Base-by-base conservation (phyloP, 495 filamentous ascomycete species). In the Chaetomium tenue region DNA sequence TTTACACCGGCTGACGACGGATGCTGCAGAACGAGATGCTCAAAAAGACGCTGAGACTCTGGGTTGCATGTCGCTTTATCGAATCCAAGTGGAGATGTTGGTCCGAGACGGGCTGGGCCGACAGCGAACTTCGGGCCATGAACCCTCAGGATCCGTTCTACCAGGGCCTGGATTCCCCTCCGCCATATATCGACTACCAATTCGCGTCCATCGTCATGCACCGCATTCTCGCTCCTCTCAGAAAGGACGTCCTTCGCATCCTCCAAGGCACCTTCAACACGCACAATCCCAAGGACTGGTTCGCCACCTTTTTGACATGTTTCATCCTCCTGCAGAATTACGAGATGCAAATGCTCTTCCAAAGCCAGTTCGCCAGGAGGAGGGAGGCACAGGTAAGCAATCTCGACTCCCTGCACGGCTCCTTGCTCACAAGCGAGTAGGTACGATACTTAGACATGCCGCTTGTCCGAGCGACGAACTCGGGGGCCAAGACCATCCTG, bases 291-390 rank as follows among this genome's bases (percentile, higher is more conserved):
- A 66, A 68, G 39, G 72, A 76, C 28, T 78, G 76, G 76, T 77
- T 70, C 59, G 52, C 65, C 23, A 74, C 73, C 7, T 78, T 78
- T 42, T 44, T 78, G 28, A 70, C 68, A 12, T 71, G 63, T 1
- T 78, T 78, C 55, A 75, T 78, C 46, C 66, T 78, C 39, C 66
- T 78, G n/a, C 75, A 78, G 48, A 78, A 78, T 59, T 78, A 77
- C 61, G 76, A 77, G 52, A 71, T 75, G 61, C 71, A 74, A 56
- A 71, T 75, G 66, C 56, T 64, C 5, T 76, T 76, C 53, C 74
- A 77, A 58, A 40, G 64, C 30, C 63, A 72, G 63, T 78, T 78
- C 59, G 72, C 76, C 6, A 44, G 37, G n/a, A 64, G 67, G 44
- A 61, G 72, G 55, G 56, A 63, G 47, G 61, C 63, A 18, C 57